Conservation (phyloP, 108 stramenopile genomes). For the Mediolabrus comicus region DNA sequence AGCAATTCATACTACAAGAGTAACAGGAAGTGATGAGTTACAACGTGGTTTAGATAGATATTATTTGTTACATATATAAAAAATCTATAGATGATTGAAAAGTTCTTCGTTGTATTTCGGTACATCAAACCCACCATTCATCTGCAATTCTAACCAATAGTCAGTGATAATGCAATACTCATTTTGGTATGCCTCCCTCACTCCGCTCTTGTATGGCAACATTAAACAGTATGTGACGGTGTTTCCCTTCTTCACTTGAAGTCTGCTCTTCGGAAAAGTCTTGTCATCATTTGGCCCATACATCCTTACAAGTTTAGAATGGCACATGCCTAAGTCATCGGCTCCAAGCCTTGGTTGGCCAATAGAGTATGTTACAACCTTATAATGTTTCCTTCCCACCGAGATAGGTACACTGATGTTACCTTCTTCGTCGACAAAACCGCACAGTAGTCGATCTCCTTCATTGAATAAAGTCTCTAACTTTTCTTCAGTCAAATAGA, state of each 20-base stretch:
- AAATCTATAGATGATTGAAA: too few relatives aligned
- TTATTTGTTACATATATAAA: too few relatives aligned
- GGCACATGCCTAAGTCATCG: not conserved
- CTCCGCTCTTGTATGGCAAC: not conserved
- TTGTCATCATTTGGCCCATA: not conserved
- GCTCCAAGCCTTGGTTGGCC: not conserved
- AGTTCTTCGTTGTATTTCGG: too few relatives aligned
- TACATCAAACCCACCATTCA: not conserved
- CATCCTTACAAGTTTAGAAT: not conserved
- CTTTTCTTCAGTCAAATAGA: not conserved
- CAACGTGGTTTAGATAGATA: too few relatives aligned
- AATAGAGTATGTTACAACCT: not conserved
- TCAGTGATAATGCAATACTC: not conserved
- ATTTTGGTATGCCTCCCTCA: not conserved
- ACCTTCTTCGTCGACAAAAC: not conserved
- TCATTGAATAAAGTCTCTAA: not conserved
- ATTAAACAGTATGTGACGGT: not conserved
- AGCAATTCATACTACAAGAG: too few relatives aligned
- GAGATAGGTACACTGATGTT: not conserved
- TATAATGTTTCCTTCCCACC: not conserved
- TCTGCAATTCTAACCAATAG: not conserved
- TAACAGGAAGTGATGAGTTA: too few relatives aligned
- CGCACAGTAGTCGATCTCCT: not conserved
- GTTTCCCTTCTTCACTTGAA: not conserved
- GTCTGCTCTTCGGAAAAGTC: not conserved